Evolutionary conservation across 148 eudicot species (phyloP), one percentile per base, ranked within the genome.

Genomic region (Chenopodium album): DNA sequence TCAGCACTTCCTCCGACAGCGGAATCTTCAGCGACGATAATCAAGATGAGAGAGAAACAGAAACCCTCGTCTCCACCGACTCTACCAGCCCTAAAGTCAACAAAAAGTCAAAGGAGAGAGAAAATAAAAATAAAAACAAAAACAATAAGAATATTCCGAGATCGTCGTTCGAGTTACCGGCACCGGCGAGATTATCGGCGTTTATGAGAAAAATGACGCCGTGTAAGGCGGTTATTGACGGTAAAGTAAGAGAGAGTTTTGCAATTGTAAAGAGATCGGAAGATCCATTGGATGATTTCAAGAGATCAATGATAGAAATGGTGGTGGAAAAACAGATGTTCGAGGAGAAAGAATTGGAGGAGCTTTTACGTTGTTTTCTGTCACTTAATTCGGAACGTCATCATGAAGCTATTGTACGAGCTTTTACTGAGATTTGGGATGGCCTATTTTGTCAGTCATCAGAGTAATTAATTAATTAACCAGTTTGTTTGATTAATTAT

Each of bases 251-350:
- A 82, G 97, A 93, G 75, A 94, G 97, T 46, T 88, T 82, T 28
- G 99, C 99, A 73, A 84, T 95, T 67, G 95, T 93, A 86, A 95
- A 93, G 85, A 88, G 75, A 16, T 89, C 96, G 1, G 89, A 86
- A 59, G 91, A 92, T 71, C 99, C 99, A 7, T 90, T 84, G 28
- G 92, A 89, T 75, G 99, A 93, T 75, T 94, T 94, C 84, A 87
- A 88, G 87, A 80, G 84, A 16, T 94, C 98, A 16, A 94, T 95
- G 97, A 85, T 84, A 88, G 99, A 95, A 81, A 95, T 95, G 98
- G 88, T 95, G n/a, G 56, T 91, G 69, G 98, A 93, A 91, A 95
- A 95, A 74, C 83, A 91, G 73, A 92, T 95, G 92, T 91, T 85
- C 52, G 94, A 90, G 23, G 85, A 78, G 56, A 79, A 16, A 5